Evolutionary conservation across 179 eudicot genomes (phyloP).

Genomic region (Beta corolliflora): DNA sequence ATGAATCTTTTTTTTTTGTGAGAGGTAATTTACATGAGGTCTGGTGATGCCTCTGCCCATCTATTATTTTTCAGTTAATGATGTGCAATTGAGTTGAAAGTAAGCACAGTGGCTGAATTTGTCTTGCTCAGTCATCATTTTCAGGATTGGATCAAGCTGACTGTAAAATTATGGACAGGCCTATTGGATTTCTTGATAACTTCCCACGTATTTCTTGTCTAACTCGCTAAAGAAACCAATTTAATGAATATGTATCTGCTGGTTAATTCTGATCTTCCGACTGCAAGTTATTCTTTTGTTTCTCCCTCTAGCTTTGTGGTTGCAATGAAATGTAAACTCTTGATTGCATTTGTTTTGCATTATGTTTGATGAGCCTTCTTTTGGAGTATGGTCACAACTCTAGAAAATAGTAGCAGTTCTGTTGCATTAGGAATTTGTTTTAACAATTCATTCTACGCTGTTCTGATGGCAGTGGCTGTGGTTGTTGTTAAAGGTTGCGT

Average conservation of each 20-base stretch:
- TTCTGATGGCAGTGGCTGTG: constrained; percentile 17
- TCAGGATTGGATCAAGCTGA: background rate
- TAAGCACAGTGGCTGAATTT: background rate
- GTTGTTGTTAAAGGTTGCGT: constrained; percentile 2
- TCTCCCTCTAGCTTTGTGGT: constrained; percentile 1
- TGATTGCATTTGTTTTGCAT: background rate
- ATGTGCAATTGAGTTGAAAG: background rate
- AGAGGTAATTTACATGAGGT: background rate
- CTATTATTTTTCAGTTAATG: background rate
- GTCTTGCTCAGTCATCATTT: background rate
- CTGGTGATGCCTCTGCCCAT: background rate
- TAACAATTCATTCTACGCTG: constrained; percentile 9
- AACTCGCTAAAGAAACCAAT: background rate
- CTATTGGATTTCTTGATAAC: constrained; percentile 13
- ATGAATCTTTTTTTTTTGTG: too few relatives aligned
- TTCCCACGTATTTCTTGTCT: background rate
- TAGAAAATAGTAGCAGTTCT: constrained; percentile 6
- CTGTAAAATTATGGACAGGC: background rate
- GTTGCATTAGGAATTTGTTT: background rate
- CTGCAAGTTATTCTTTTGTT: background rate
- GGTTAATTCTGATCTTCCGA: background rate
- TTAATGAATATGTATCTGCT: background rate
- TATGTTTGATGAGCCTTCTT: constrained; percentile 6
- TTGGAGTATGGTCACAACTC: background rate
- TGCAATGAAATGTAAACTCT: background rate